A percentile compares a stretch with the other conserved stretches of the same genome.
These are phyloP conservation scores for Silene vulgaris DNA, from an alignment of 179 eudicot species.

Conservation along the genomic window DNA sequence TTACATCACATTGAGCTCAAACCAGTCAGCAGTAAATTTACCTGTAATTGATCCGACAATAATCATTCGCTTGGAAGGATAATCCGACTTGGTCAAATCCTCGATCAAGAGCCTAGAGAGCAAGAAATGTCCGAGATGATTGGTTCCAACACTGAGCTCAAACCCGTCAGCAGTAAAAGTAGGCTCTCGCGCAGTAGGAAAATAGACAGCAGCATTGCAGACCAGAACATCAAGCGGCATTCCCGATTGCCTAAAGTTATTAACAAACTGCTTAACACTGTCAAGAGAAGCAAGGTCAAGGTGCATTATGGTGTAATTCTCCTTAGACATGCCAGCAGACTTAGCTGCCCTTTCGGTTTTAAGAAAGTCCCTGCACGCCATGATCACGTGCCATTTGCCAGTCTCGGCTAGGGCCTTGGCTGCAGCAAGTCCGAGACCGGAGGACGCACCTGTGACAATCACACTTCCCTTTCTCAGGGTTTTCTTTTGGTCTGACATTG, in stretches of 20 bases:
- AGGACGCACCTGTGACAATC: slow-evolving; percentile 50
- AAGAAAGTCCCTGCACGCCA: slow-evolving; percentile 54
- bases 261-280: slow-evolving; percentile 71
- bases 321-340: slow-evolving; percentile 43
- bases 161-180: slow-evolving; percentile 58
- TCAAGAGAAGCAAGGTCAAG: slow-evolving; percentile 73
- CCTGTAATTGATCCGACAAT: slow-evolving; percentile 80
- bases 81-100: slow-evolving; percentile 53
- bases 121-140: slow-evolving; percentile 63
- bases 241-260: slow-evolving; percentile 49
- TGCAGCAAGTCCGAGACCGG: slow-evolving; percentile 48
- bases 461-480: slow-evolving; percentile 50
- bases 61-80: slow-evolving; percentile 48
- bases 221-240: slow-evolving; percentile 64
- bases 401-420: slow-evolving; percentile 60
- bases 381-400: slow-evolving; percentile 51
- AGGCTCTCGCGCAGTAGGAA: slow-evolving; percentile 56
- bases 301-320: slow-evolving; percentile 58
- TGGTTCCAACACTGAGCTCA: slow-evolving; percentile 65
- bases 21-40: slow-evolving; percentile 10
- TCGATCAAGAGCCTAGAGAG: slow-evolving; percentile 50
- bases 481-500: slow-evolving; percentile 35
- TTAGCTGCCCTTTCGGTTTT: slow-evolving; percentile 53
- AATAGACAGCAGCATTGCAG: slow-evolving; percentile 74
- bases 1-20: too few species aligned